Base-by-base conservation (phyloP, 352 stramenopile species). In the Pythium chondricola region DNA sequence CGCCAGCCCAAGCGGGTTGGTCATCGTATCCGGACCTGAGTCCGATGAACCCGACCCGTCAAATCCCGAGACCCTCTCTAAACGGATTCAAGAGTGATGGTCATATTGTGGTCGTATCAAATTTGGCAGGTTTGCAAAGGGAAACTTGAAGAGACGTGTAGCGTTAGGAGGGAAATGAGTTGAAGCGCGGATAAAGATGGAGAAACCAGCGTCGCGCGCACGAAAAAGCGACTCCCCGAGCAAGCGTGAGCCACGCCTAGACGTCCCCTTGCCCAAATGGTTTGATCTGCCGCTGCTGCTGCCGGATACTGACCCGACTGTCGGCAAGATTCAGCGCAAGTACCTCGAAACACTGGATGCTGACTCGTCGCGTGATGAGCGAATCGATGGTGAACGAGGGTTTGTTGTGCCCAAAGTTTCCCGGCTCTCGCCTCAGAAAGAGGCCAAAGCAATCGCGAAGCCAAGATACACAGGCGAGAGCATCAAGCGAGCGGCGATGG, bases 241-340 rank as follows among this genome's bases (percentile, higher is more conserved):
- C 22, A 22, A 3, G 33, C 11, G n/a, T 27, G 43, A n/a, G 1
- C 29, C 44, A 25, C 30, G 39, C 2, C 21, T 39, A 4, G 38
- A 45, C 18, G 52, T 61, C 38, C 22, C 50, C 11, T 56, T 66
- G 21, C 74, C 77, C 13, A 70, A 57, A 33, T 86, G 72, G 74
- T 85, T 84, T 57, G 74, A 88, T 32, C 61, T 88, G 24, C 72
- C 77, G 2, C 48, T 88, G 51, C 43, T 85, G 27, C 43, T 85
- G 21, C 68, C 74, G 0, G 69, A 81, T 37, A 5, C 43, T 3
- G 56, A 85, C 43, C 39, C 60, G 3, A 61, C 75, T 1, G 59
- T 61, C 2, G 65, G 56, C 2, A 63, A 61, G 21, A 67, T 85
- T 22, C 75, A 83, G 46, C 64, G 64, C 35, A 61, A 44, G 30